These are phyloP conservation scores for Abrus precatorius DNA, from an alignment of 306 rosid genomes.

Conservation along the genomic window DNA sequence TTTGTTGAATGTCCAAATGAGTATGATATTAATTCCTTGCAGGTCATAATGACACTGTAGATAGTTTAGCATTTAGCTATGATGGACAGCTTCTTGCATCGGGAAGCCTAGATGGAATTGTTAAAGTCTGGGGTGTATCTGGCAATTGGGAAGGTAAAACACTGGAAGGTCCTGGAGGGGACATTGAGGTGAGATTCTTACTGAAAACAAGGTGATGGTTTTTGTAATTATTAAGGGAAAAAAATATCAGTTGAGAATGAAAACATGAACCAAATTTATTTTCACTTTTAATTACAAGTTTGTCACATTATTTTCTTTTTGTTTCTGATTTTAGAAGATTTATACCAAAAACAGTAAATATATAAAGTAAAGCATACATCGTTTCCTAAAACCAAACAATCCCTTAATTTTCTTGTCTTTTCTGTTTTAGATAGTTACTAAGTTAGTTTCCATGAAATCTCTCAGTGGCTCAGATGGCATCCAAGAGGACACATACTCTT, in stretches of 20 bases:
- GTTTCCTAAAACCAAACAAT: too few relatives aligned
- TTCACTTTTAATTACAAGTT: too few relatives aligned
- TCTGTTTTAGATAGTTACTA: conserved; percentile 21
- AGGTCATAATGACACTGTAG: conserved; percentile 85
- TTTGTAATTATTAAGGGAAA: not conserved
- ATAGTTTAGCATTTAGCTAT: conserved; percentile 77
- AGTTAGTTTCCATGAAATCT: conserved; percentile 45
- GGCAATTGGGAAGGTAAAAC: conserved; percentile 58
- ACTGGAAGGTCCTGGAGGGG: conserved; percentile 84
- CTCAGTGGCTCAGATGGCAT: conserved; percentile 96
- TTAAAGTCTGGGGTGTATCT: conserved; percentile 82
- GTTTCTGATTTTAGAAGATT: too few relatives aligned
- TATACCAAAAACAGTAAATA: too few relatives aligned
- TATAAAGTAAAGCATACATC: too few relatives aligned
- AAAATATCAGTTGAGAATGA: not conserved
- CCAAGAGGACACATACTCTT: conserved; percentile 84
- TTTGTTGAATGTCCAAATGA: not conserved
- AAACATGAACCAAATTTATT: not conserved
- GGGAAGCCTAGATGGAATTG: conserved; percentile 78
- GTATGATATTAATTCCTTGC: conserved; percentile 39
- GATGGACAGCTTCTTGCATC: conserved; percentile 88
- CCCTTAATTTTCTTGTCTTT: not conserved
- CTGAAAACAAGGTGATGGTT: not conserved
- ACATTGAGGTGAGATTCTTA: conserved; percentile 64
- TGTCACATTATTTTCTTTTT: too few relatives aligned